These are phyloP conservation scores for Trypanosomatidae sp. DNA, from an alignment of 208 protist species.

Conservation along the genomic window DNA sequence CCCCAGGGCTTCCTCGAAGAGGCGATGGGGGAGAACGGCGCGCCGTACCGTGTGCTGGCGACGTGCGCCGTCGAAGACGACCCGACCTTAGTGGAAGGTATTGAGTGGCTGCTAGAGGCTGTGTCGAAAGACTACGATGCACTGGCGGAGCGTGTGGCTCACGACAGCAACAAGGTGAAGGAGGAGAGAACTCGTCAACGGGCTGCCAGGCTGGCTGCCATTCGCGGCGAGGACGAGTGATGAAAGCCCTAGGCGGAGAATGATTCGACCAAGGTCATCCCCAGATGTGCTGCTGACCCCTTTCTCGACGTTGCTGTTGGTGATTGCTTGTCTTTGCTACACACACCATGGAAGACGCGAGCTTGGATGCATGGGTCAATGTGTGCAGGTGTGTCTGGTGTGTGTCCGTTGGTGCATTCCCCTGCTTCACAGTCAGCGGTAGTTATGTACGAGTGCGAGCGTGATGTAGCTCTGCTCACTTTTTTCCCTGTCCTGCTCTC, in stretches of 20 bases:
- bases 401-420: not conserved
- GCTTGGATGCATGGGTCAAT: not conserved
- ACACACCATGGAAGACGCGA: not conserved
- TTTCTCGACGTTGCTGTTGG: not conserved
- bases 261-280: not conserved
- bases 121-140: slow-evolving; percentile 65
- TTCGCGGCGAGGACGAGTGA: slow-evolving; percentile 30
- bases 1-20: slow-evolving; percentile 63
- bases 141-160: slow-evolving; percentile 54
- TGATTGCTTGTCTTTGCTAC: not conserved
- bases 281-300: not conserved
- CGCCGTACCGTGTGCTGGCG: slow-evolving; percentile 58
- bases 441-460: not conserved
- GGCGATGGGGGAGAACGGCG: slow-evolving; percentile 32
- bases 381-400: not conserved
- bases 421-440: not conserved
- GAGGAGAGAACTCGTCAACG: slow-evolving; percentile 69
- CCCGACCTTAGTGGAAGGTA: slow-evolving; percentile 59
- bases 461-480: not conserved
- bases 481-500: not conserved
- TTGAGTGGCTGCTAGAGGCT: slow-evolving; percentile 85
- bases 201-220: slow-evolving; percentile 56
- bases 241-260: not conserved
- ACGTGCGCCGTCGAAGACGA: slow-evolving; percentile 86
- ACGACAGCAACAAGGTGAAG: slow-evolving; percentile 65